A percentile compares a stretch with the other conserved stretches of the same genome.
These are phyloP conservation scores for Myxozyma melibiosi DNA, from an alignment of 805 yeast genomes.

Conservation along the genomic window DNA sequence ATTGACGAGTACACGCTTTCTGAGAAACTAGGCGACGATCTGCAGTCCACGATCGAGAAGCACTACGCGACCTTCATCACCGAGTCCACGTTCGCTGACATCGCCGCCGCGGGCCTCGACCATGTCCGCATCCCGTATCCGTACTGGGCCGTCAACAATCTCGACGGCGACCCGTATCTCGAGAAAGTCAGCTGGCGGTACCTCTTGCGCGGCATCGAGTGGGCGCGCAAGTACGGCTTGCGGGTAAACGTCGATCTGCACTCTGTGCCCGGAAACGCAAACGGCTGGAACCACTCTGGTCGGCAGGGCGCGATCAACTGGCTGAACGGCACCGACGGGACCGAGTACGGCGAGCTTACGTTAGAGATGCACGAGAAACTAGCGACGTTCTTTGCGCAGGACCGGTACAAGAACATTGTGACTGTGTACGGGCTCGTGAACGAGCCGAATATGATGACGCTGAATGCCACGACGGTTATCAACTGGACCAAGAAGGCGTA, in stretches of 20 bases:
- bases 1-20: constrained; percentile 78
- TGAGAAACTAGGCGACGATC: constrained; percentile 58
- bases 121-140: constrained; percentile 90
- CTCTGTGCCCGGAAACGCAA: constrained; percentile 83
- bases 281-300: constrained; percentile 85
- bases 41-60: constrained; percentile 52
- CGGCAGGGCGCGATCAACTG: constrained; percentile 51
- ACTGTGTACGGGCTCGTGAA: constrained; percentile 79
- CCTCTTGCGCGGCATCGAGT: constrained; percentile 63
- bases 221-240: constrained; percentile 64
- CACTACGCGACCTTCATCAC: constrained; percentile 84
- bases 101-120: constrained; percentile 69
- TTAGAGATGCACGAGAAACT: constrained; percentile 56
- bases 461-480: constrained; percentile 63
- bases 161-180: constrained; percentile 75
- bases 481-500: constrained; percentile 59
- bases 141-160: constrained; percentile 81
- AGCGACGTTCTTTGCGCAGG: constrained; percentile 62
- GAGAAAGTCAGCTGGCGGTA: constrained; percentile 59
- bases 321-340: constrained; percentile 52
- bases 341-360: constrained; percentile 49
- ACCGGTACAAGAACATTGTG: constrained; percentile 64
- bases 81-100: constrained; percentile 67
- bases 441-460: constrained; percentile 59
- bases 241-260: constrained; percentile 77